Evolutionary conservation across 2,329 filamentous ascomycete genomes (phyloP), one percentile per base, ranked within the genome.

Genomic region (Trichophyton mentagrophytes): DNA sequence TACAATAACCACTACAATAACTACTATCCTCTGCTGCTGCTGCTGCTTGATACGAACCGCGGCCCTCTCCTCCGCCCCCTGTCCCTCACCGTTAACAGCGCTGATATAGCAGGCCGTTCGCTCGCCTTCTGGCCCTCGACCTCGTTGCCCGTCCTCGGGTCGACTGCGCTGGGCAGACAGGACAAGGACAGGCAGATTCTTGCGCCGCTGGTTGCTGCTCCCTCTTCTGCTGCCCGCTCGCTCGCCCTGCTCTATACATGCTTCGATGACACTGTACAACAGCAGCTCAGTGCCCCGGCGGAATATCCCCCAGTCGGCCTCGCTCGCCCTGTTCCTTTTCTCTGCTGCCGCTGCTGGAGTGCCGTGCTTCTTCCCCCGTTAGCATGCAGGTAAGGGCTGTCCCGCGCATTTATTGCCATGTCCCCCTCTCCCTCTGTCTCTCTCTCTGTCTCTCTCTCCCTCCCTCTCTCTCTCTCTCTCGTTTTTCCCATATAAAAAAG

Each of bases 231-330:
- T 20, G 33, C 55, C 55, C 20, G 30, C 33, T 5, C 33, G 38
- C 55, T 66, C 67, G 8, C 33, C 33, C 9, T 38, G 33, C 33
- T 38, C 9, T 13, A 33, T 51, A 30, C 72, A 71, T 72, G 73
- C 71, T 73, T 74, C 72, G 68, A 76, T 76, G 73, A 72, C 67
- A 70, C 63, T 68, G 66, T 67, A 64, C 66, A 65, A 66, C 64
- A 63, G 63, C 57, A 46, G 33, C 57, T 59, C 64, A 66, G 64
- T 67, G 65, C 65, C 67, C 65, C 67, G 69, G 69, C 70, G 70
- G 69, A 73, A 71, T 68, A 70, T 68, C 71, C 69, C 38, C 46
- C 36, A 63, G 59, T 59, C 53, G 22, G 61, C 30, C 47, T 57
- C 27, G 38, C 13, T 49, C 59, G 60, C 57, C 72, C 69, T 66